Conservation (phyloP, 805 yeast genomes). For the Komagataella pseudopastoris region DNA sequence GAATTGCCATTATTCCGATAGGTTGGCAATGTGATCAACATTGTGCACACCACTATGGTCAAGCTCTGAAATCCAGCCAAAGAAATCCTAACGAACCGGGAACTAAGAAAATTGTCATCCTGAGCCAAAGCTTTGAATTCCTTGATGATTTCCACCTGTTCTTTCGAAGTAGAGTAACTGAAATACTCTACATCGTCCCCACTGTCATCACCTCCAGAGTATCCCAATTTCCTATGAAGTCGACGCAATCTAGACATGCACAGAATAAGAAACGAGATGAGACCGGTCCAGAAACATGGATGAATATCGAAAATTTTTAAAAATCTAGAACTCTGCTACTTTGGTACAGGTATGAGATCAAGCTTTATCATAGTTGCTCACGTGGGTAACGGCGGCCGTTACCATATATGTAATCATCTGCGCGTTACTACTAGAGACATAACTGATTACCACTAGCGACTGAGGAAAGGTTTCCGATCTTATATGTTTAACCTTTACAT, state of each 20-base stretch:
- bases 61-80: slow-evolving; percentile 1
- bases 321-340: background rate
- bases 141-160: slow-evolving; percentile 10
- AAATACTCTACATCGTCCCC: background rate
- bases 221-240: background rate
- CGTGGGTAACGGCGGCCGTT: background rate
- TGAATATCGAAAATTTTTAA: background rate
- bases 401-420: background rate
- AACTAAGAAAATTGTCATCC: background rate
- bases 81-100: slow-evolving; percentile 7
- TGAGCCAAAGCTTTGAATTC: slow-evolving; percentile 3
- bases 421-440: background rate
- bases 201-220: background rate
- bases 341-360: background rate
- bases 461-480: background rate
- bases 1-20: slow-evolving; percentile 13
- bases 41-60: slow-evolving; percentile 1
- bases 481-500: background rate
- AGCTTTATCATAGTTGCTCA: background rate
- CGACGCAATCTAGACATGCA: background rate
- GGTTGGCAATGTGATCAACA: slow-evolving; percentile 13
- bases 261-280: background rate
- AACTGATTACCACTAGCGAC: background rate
- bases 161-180: background rate
- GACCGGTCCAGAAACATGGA: background rate